Evolutionary conservation across 257 asterid species (phyloP), one percentile per base, ranked within the genome.

Genomic region (Solanum verrucosum): DNA sequence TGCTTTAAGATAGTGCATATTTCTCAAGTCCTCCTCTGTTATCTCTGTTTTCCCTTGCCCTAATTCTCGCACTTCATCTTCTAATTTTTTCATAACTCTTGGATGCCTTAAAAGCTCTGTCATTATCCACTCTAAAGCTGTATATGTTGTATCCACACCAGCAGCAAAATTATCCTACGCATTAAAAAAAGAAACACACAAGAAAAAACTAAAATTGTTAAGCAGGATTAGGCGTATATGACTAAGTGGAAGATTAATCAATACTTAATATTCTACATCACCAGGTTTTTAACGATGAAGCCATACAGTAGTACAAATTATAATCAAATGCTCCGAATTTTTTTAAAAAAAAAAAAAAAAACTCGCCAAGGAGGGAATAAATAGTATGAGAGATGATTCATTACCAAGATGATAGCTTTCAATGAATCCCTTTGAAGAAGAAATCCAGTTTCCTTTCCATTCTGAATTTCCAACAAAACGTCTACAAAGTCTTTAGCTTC

Each of bases 401-500:
- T 21, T 63, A 63, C 33, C 71, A 63, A 63, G 31, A 63, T 23
- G 31, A 63, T 4, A n/a, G 71, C 16, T 63, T 63, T 63, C 31
- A 63, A 63, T 63, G 71, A 63, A 63, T 63, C 71, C 27, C 68
- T 60, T 60, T 60, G 68, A 60, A 60, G 27, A 60, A 9, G 13
- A 60, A 60, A 60, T 21, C 68, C 13, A 60, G 68, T 60, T 21
- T 60, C 27, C 12, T 21, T 21, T 0, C 68, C 68, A 20, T 84
- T 89, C 59, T 91, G 91, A 88, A 88, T 77, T 15, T 91, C 87
- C 33, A 93, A 91, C 92, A 94, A 88, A 34, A 91, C 83, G 37
- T 94, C 94, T 1, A 92, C 93, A n/a, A 93, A 89, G 63, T 93
- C 90, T 59, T 75, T 7, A 35, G 29, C 89, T 12, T 6, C 87